Evolutionary conservation across 106 monocot species (phyloP).

Genomic region (Cymbidium sinense): DNA sequence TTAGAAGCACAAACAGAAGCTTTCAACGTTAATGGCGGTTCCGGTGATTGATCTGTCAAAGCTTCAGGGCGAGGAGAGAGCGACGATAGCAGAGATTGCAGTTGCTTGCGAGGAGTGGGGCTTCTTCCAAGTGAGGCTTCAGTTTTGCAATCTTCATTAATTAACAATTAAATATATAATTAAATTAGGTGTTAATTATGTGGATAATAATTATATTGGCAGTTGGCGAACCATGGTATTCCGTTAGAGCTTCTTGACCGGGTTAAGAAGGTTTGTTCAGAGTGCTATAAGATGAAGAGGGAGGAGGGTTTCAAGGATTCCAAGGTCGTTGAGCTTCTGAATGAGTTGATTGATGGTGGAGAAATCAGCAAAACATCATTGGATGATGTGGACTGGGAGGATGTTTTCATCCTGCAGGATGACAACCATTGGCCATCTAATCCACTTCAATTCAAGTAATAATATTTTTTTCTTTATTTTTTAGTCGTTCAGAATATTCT

Average conservation of each 20-base stretch:
- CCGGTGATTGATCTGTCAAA: constrained; percentile 54
- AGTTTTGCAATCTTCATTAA: no score
- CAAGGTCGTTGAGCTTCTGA: constrained; percentile 26
- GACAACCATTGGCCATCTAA: constrained; percentile 45
- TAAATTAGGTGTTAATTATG: background rate
- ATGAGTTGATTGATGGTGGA: constrained; percentile 12
- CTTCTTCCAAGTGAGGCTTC: constrained; percentile 46
- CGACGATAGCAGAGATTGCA: constrained; percentile 34
- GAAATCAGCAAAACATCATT: constrained; percentile 5
- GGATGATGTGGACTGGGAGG: constrained; percentile 52
- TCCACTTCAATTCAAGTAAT: constrained; percentile 44
- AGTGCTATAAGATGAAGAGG: constrained; percentile 44
- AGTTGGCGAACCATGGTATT: constrained; percentile 67
- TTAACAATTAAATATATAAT: background rate
- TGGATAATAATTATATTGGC: background rate
- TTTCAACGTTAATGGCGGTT: constrained; percentile 14
- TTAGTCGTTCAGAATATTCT: no score
- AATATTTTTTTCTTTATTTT: background rate
- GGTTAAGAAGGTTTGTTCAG: constrained; percentile 53
- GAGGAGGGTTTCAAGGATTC: constrained; percentile 53
- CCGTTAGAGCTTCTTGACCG: constrained; percentile 41
- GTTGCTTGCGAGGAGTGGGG: constrained; percentile 58
- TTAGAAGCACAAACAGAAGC: no score
- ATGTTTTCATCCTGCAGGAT: constrained; percentile 41
- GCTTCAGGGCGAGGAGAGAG: constrained; percentile 22